Evolutionary conservation across 1,139 yeast species (phyloP).

Genomic region (Diutina scorzettiae): DNA sequence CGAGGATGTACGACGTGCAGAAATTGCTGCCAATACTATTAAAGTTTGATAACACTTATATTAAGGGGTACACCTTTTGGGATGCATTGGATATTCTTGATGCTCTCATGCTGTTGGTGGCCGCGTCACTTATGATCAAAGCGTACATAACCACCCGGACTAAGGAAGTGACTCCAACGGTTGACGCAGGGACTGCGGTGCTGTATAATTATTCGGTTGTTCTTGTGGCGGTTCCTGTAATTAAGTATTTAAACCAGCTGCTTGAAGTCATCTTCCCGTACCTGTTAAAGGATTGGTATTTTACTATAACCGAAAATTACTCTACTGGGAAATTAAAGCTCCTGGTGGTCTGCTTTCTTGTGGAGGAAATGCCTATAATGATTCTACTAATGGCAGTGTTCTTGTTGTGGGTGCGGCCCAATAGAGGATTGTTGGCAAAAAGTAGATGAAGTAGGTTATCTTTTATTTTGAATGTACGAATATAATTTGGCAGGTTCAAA

Average conservation of each 20-base stretch:
- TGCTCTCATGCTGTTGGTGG: background rate
- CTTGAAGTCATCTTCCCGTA: background rate
- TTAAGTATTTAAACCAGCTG: background rate
- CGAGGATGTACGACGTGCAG: background rate
- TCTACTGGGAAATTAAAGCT: background rate
- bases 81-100: background rate
- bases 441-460: too few species aligned
- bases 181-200: background rate
- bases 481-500: too few species aligned
- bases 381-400: background rate
- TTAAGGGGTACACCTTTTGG: background rate
- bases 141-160: background rate
- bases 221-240: background rate
- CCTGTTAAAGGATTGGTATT: background rate
- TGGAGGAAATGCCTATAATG: background rate
- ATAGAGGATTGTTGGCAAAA: conserved; percentile 5
- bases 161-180: background rate
- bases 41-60: too few species aligned
- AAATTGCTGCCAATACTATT: background rate
- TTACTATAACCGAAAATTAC: background rate
- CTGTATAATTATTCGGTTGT: background rate
- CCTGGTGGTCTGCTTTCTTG: background rate
- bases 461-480: too few species aligned
- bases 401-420: background rate
- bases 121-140: background rate